These are phyloP conservation scores for Hyphodiscus sp. DNA, from an alignment of 2,329 filamentous ascomycete genomes.

Conservation along the genomic window DNA sequence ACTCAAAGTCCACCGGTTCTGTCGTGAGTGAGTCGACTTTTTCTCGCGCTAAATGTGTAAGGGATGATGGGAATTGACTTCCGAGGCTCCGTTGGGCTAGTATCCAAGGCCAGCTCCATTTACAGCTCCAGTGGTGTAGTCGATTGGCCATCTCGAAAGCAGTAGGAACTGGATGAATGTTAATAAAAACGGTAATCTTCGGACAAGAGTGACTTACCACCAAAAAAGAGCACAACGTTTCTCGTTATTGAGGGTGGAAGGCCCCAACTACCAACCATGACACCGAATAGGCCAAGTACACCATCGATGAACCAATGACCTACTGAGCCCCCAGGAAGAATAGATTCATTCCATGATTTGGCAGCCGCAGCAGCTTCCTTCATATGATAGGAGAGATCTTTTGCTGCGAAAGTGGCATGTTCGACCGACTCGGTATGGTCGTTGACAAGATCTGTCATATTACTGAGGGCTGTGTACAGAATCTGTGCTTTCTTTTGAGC, in stretches of 20 bases:
- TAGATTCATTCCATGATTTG: conserved; percentile 11
- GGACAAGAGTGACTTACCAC: conserved; percentile 10
- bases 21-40: background rate
- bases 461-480: conserved; percentile 15
- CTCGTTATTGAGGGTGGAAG: conserved; percentile 18
- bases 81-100: background rate
- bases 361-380: conserved; percentile 18
- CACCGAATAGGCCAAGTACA: background rate
- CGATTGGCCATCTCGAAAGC: too few relatives aligned
- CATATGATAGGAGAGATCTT: conserved; percentile 20
- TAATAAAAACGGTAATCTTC: too few relatives aligned
- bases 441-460: conserved; percentile 22
- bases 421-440: conserved; percentile 21
- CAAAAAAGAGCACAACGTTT: conserved; percentile 17
- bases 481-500: conserved; percentile 17
- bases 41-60: background rate
- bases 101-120: too few relatives aligned
- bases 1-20: background rate
- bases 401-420: conserved; percentile 17
- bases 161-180: too few relatives aligned
- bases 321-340: too few relatives aligned
- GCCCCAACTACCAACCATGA: conserved; percentile 23
- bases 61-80: background rate
- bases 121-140: too few relatives aligned
- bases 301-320: too few relatives aligned